These are phyloP conservation scores for Penicillium cataractarum DNA, from an alignment of 495 filamentous ascomycete genomes.

Conservation along the genomic window DNA sequence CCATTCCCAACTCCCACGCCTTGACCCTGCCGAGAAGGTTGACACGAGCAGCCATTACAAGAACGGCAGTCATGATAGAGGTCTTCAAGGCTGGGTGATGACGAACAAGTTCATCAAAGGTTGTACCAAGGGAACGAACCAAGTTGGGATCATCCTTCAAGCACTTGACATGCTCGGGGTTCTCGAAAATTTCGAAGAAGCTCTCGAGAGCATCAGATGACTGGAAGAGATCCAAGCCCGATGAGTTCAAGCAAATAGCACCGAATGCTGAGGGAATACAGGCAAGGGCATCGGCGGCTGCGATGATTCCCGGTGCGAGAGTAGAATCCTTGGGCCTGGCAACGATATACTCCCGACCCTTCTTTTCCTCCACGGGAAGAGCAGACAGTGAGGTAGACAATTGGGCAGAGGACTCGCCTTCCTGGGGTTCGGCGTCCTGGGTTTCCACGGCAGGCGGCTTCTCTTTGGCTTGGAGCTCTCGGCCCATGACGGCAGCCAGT, in stretches of 20 bases:
- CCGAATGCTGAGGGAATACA: constrained; percentile 86
- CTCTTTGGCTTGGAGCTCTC: constrained; percentile 37
- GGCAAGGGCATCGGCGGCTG: constrained; percentile 81
- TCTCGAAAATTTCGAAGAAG: constrained; percentile 95
- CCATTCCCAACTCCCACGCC: constrained; percentile 68
- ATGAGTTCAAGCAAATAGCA: constrained; percentile 87
- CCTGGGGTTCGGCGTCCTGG: constrained; percentile 27
- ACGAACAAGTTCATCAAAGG: constrained; percentile 91
- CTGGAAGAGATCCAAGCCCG: constrained; percentile 88
- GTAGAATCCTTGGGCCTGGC: constrained; percentile 39
- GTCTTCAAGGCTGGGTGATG: constrained; percentile 86
- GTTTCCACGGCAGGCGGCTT: constrained; percentile 34
- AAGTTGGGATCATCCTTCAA: constrained; percentile 69
- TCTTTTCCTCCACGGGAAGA: constrained; percentile 19
- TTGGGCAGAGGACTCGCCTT: constrained; percentile 21
- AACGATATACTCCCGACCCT: constrained; percentile 38
- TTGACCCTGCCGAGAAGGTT: constrained; percentile 67
- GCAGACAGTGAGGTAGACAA: constrained; percentile 22
- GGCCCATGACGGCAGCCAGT: constrained; percentile 75
- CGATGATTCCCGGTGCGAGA: constrained; percentile 75
- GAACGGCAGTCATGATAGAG: constrained; percentile 75
- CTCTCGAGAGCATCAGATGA: constrained; percentile 77
- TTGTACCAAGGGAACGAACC: constrained; percentile 64
- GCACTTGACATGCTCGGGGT: constrained; percentile 81
- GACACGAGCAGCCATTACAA: constrained; percentile 83